Evolutionary conservation across 164 flowering plant species (phyloP), one percentile per base, ranked within the genome.

Genomic region (Stephania japonica): DNA sequence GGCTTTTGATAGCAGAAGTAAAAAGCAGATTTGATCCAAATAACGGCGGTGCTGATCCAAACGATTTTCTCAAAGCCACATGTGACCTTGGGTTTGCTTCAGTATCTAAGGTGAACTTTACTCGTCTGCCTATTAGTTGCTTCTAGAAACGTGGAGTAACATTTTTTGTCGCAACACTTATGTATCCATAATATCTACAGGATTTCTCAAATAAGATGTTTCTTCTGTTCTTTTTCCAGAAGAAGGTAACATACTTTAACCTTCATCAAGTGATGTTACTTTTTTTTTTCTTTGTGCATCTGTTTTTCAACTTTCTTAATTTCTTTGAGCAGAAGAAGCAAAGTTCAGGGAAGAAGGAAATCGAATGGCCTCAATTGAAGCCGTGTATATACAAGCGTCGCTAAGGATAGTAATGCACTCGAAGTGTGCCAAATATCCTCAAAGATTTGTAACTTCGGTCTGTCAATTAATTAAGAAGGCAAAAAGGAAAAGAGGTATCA

Each of bases 171-270:
- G 21, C 64, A 13, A 38, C 8, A 11, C 56, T 25, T 78, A 75
- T 25, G 43, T 32, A 49, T 12, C 32, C 59, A 6, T 75, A 13
- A 67, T 44, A 21, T 81, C 1, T 84, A 84, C 97, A 95, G 98
- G 96, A 93, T 75, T 89, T 86, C 81, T 89, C 98, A 49, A 95
- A 93, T 78, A 95, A 93, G 80, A 95, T 95, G 98, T 95, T 95
- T 70, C 83, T 88, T 65, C 80, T 95, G 73, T 80, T 93, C 16
- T 86, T 88, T 82, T 92, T 89, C 85, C 81, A 85, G 84, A 92
- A 90, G 77, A 85, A 89, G 92, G 98, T 89, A 1, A 18, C 73
- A 53, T 16, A 14, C 9, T 41, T 42, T 16, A 32, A n/a, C 21
- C 18, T 49, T 21, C 0, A 5, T 25, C 7, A n/a, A n/a, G n/a